phyloP scores from a whole-genome alignment of 2,329 filamentous ascomycete species.

The Aspergillus cejpii region DNA sequence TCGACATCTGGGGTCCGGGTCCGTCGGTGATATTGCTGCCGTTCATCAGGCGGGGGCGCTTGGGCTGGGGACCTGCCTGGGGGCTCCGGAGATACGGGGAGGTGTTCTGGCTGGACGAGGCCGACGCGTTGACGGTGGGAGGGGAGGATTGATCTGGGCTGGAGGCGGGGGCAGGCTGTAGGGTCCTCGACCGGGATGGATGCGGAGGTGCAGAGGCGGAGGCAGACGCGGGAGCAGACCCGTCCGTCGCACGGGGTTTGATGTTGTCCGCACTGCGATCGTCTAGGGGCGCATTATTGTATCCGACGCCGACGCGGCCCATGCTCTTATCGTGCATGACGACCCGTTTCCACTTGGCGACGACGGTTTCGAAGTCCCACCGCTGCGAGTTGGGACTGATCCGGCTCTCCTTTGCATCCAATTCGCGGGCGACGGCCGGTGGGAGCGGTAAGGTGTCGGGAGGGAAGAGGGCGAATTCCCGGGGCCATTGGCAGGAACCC shows the following conservation, averaged over 20 bases:
- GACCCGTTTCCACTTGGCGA: slow-evolving; percentile 45
- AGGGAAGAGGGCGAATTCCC: slow-evolving; percentile 45
- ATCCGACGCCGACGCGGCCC: slow-evolving; percentile 33
- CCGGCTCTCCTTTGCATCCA: slow-evolving; percentile 32
- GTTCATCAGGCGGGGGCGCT: slow-evolving; percentile 36
- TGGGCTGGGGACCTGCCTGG: slow-evolving; percentile 22
- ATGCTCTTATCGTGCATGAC: slow-evolving; percentile 42
- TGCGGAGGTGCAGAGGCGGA: neutral
- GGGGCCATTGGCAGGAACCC: slow-evolving; percentile 44
- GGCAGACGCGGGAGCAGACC: neutral
- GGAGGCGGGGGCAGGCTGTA: slow-evolving; percentile 16
- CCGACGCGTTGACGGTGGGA: slow-evolving; percentile 15
- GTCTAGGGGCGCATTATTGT: slow-evolving; percentile 17
- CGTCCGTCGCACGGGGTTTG: slow-evolving; percentile 9
- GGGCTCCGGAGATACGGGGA: slow-evolving; percentile 26
- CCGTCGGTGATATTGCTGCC: slow-evolving; percentile 4
- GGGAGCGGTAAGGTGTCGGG: slow-evolving; percentile 41
- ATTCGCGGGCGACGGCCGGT: slow-evolving; percentile 34
- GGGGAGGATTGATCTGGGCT: slow-evolving; percentile 26
- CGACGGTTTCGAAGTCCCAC: slow-evolving; percentile 45
- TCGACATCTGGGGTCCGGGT: slow-evolving; percentile 4
- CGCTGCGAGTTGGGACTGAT: slow-evolving; percentile 31
- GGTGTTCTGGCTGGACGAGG: slow-evolving; percentile 25
- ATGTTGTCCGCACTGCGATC: slow-evolving; percentile 11
- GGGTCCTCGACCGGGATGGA: slow-evolving; percentile 4